Conservation (phyloP, 768 basidiomycete species). For the Kwoniella bestiolae region DNA sequence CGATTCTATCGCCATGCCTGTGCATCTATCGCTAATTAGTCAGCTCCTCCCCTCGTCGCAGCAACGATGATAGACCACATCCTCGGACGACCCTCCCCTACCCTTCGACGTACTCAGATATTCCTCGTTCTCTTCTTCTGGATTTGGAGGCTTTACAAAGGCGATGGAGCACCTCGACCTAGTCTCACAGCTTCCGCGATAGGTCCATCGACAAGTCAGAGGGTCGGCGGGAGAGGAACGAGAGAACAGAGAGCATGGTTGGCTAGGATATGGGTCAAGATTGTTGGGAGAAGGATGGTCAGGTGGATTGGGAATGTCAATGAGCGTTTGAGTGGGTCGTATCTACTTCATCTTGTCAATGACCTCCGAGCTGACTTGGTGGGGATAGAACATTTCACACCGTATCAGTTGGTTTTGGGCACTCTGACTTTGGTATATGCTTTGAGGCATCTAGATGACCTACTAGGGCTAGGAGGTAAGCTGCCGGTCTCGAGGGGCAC, state of each 20-base stretch:
- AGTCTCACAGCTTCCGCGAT: conserved; percentile 18
- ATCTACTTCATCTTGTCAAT: neutral
- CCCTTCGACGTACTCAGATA: conserved; percentile 92
- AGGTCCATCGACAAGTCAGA: conserved; percentile 26
- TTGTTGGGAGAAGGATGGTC: conserved; percentile 35
- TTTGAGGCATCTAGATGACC: conserved; percentile 78
- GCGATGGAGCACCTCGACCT: conserved; percentile 54
- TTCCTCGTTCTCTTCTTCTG: conserved; percentile 90
- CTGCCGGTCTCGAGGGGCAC: conserved; percentile 9
- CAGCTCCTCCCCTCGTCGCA: too few species aligned
- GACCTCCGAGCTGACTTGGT: neutral
- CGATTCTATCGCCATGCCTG: too few species aligned
- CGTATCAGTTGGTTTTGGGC: conserved; percentile 92
- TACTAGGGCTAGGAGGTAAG: conserved; percentile 80
- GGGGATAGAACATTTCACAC: conserved; percentile 76
- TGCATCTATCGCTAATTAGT: too few species aligned
- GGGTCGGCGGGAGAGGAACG: conserved; percentile 22
- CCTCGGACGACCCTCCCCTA: conserved; percentile 79
- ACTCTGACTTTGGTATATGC: conserved; percentile 85
- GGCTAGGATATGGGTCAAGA: conserved; percentile 32
- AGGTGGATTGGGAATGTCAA: conserved; percentile 49
- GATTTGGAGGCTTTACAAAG: conserved; percentile 76
- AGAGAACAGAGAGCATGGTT: conserved; percentile 31
- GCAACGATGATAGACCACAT: conserved; percentile 89
- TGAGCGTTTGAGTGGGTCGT: conserved; percentile 46